Evolutionary conservation across 1,284 basidiomycete genomes (phyloP).

Genomic region (Pseudozyma tsukubaensis): DNA sequence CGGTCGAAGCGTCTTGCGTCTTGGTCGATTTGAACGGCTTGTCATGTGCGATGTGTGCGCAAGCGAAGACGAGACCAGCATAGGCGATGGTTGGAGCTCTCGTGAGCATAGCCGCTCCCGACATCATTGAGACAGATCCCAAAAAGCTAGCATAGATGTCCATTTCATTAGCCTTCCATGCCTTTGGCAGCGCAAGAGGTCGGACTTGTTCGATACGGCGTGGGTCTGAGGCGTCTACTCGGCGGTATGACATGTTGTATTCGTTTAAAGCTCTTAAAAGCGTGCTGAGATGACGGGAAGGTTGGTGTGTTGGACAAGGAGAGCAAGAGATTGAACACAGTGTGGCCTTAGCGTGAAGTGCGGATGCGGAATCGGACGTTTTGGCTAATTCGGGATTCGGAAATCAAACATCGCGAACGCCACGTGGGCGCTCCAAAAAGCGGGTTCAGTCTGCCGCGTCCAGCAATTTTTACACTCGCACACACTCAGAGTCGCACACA

Average conservation of each 20-base stretch:
- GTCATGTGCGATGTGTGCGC: constrained; percentile 51
- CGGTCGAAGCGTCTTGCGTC: constrained; percentile 29
- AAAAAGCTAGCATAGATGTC: constrained; percentile 46
- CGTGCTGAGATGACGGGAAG: neutral
- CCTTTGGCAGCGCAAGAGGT: constrained; percentile 23
- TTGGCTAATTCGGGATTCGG: constrained; percentile 8
- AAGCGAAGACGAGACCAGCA: constrained; percentile 47
- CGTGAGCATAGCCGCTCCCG: constrained; percentile 44
- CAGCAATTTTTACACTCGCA: constrained; percentile 1
- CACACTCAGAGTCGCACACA: neutral
- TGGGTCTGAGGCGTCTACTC: constrained; percentile 37
- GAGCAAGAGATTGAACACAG: neutral
- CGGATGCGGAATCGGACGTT: neutral
- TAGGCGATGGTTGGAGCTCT: constrained; percentile 40
- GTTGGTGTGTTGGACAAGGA: neutral
- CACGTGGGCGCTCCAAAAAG: constrained; percentile 10
- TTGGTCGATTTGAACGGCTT: constrained; percentile 47
- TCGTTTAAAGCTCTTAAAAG: too few species aligned
- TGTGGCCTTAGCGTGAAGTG: neutral
- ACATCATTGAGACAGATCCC: constrained; percentile 38
- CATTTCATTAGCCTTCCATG: constrained; percentile 39
- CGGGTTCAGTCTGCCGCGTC: too few species aligned
- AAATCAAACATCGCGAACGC: constrained; percentile 4
- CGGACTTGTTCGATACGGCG: constrained; percentile 28
- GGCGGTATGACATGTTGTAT: constrained; percentile 30